Conservation (phyloP, 768 basidiomycete species). For the Exidia glandulosa region DNA sequence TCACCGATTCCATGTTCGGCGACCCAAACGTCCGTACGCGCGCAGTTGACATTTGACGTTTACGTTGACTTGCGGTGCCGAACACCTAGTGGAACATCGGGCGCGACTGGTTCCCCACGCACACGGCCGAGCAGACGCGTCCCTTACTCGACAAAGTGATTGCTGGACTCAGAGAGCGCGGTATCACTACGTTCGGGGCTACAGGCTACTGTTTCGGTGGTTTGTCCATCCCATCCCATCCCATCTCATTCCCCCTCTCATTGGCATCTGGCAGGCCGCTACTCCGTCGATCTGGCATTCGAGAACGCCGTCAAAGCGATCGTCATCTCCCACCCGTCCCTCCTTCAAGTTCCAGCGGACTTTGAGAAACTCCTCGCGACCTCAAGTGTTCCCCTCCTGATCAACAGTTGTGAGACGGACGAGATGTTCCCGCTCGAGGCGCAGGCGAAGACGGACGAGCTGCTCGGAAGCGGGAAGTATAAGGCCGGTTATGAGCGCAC, state of each 20-base stretch:
- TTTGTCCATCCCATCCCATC: neutral
- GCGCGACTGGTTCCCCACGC: slow-evolving; percentile 31
- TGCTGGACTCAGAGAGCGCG: slow-evolving; percentile 42
- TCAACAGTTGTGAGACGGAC: slow-evolving; percentile 53
- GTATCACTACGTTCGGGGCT: slow-evolving; percentile 46
- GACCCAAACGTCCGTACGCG: neutral
- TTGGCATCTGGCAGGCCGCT: slow-evolving; percentile 28
- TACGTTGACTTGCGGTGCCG: neutral
- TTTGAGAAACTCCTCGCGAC: slow-evolving; percentile 42
- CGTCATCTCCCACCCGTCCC: slow-evolving; percentile 49
- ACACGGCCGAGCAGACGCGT: slow-evolving; percentile 30
- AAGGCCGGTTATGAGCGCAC: slow-evolving; percentile 37
- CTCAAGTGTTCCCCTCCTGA: slow-evolving; percentile 48
- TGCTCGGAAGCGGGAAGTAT: slow-evolving; percentile 37
- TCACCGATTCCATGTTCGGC: slow-evolving; percentile 15
- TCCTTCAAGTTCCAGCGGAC: slow-evolving; percentile 48
- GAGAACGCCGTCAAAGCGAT: slow-evolving; percentile 38
- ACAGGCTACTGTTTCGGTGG: slow-evolving; percentile 32
- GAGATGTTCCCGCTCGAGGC: slow-evolving; percentile 35
- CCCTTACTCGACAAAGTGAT: slow-evolving; percentile 47
- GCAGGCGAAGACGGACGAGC: slow-evolving; percentile 34
- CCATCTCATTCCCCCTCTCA: neutral
- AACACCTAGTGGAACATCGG: slow-evolving; percentile 26
- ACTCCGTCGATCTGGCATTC: slow-evolving; percentile 52
- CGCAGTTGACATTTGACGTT: neutral